Evolutionary conservation across 225 moss, liverwort and hornwort species (phyloP).

Genomic region (Straminergon stramineum): DNA sequence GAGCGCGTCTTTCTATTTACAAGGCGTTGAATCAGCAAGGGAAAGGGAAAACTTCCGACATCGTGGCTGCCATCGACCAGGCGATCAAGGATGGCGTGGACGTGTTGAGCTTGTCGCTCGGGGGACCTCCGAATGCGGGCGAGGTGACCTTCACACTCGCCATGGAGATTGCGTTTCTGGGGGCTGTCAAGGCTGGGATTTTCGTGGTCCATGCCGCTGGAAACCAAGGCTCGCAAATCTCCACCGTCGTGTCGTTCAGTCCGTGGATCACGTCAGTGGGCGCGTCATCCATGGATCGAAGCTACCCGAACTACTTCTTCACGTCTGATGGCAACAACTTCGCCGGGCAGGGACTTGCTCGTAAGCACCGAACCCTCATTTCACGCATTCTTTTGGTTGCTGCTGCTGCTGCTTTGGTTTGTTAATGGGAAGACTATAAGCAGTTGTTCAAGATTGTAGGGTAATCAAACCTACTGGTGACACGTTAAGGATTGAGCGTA

Average conservation of each 20-base stretch:
- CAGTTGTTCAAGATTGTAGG: background rate
- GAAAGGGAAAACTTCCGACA: conserved; percentile 20
- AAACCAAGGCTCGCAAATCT: conserved; percentile 19
- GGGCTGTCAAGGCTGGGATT: conserved; percentile 21
- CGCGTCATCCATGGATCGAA: conserved; percentile 35
- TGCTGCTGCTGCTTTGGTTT: background rate
- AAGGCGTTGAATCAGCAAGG: conserved; percentile 26
- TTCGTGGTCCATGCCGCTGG: conserved; percentile 36
- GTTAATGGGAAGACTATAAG: background rate
- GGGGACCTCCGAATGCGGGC: conserved; percentile 8
- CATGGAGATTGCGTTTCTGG: conserved; percentile 33
- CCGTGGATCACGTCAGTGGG: conserved; percentile 42
- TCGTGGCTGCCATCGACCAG: conserved; percentile 29
- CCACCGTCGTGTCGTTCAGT: conserved; percentile 27
- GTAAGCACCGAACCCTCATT: conserved; percentile 2
- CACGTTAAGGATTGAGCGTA: background rate
- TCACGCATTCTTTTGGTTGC: background rate
- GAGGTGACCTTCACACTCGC: conserved; percentile 10
- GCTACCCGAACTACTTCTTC: conserved; percentile 27
- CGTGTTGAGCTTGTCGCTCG: conserved; percentile 40
- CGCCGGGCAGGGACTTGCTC: conserved; percentile 30
- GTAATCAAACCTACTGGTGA: background rate
- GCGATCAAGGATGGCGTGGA: conserved; percentile 38
- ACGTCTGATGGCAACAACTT: conserved; percentile 12
- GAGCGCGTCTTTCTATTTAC: conserved; percentile 49